These are phyloP conservation scores for Xanthoparmelia taractica DNA, from an alignment of 495 filamentous ascomycete species.

Conservation along the genomic window DNA sequence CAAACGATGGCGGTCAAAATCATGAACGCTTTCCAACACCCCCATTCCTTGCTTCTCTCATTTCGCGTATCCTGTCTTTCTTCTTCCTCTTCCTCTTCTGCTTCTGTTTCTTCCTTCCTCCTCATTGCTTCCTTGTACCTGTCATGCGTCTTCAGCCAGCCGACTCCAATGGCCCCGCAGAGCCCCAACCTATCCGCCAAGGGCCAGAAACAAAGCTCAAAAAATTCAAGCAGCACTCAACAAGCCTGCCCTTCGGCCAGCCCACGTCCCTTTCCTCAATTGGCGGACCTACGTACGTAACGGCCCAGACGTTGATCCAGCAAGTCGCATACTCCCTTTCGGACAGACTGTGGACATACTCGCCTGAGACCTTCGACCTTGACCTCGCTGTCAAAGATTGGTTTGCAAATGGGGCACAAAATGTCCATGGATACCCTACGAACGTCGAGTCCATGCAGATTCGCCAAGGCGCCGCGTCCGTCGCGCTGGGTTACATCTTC, in stretches of 20 bases:
- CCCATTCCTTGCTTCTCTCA: not conserved
- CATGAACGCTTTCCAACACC: constrained; percentile 15
- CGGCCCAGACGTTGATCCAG: constrained; percentile 84
- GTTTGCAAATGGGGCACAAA: constrained; percentile 56
- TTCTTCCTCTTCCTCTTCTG: too few relatives aligned
- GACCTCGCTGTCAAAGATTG: constrained; percentile 74
- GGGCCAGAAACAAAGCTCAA: constrained; percentile 22
- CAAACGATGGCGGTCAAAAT: not conserved
- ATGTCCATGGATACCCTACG: constrained; percentile 74
- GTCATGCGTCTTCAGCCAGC: constrained; percentile 26
- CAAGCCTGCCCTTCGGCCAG: constrained; percentile 57
- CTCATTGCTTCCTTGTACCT: not conserved
- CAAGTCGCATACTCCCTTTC: constrained; percentile 90
- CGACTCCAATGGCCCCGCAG: constrained; percentile 26
- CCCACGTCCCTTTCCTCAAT: constrained; percentile 54
- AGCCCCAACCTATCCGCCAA: constrained; percentile 16
- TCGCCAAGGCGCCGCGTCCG: constrained; percentile 78
- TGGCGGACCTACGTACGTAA: constrained; percentile 81
- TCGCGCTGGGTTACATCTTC: constrained; percentile 95
- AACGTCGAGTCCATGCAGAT: constrained; percentile 75
- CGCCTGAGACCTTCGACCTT: constrained; percentile 83
- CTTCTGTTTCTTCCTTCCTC: not conserved
- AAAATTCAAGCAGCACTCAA: constrained; percentile 35
- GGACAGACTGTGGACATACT: constrained; percentile 95
- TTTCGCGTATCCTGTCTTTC: not conserved